Base-by-base conservation (phyloP, 305 asterid species). In the Euphrasia arctica region DNA sequence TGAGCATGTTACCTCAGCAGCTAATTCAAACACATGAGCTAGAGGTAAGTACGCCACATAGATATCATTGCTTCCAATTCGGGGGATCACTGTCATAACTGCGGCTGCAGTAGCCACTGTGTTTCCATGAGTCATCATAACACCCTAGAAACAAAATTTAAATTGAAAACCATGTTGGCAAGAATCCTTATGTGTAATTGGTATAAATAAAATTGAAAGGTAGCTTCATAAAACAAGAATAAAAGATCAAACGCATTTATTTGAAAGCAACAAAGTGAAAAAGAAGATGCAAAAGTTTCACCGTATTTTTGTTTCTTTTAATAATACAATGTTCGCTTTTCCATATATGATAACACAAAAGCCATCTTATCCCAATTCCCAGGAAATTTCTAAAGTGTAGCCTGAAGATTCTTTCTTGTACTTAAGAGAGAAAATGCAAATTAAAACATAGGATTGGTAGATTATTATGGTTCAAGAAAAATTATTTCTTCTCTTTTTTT, bases 51-150 rank as follows among this genome's bases (percentile, higher is more conserved):
- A 90, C 54, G 97, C 97, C 82, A 87, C 70, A 74, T 85, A 90
- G 66, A 78, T 82, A 79, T 90, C 97, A 69, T 67, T 76, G 66
- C 58, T 75, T 77, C 91, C 95, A 62, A 90, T 70, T 54, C 64
- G 42, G 5, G 97, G 97, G 74, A 90, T 75, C 66, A 87, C 88
- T 28, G 84, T 82, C 95, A 82, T 82, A 65, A 85, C 97, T 49
- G 92, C 97, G 75, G 95, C 94, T 62, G 90, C 82, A 61, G 95
- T 87, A 67, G 95, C 86, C 70, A 90, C 95, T 55, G 83, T 78
- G 82, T 87, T 90, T 32, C 91, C 95, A 65, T 90, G 97, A 54
- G 88, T 82, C 79, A 90, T 90, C 97, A 90, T 87, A 77, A 90
- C 97, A 73, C 97, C 97, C 97, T 90, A 64, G 52, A 79, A 66